Percentiles rank a stretch among this genome's conserved stretches.
phyloP scores from a whole-genome alignment of 306 rosid species.

The Abrus pulchellus region DNA sequence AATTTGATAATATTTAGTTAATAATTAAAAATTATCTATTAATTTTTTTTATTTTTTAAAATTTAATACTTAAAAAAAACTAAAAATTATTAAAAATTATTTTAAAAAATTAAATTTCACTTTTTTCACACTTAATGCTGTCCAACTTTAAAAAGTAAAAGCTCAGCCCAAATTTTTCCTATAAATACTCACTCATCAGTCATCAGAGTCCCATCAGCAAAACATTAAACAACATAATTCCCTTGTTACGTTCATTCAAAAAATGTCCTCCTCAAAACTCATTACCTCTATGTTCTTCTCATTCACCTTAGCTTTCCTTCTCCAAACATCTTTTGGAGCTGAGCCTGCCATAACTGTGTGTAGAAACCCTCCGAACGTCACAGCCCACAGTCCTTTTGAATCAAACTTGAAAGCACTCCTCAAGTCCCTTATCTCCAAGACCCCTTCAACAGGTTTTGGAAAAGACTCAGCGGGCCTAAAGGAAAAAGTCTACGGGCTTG shows the following conservation, averaged over 20 bases:
- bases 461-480: slow-evolving; percentile 34
- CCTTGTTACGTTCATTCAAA: no score
- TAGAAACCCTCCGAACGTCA: slow-evolving; percentile 55
- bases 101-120: no score
- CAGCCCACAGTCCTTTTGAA: slow-evolving; percentile 47
- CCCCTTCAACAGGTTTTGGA: slow-evolving; percentile 46
- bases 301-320: slow-evolving; percentile 37
- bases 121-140: no score
- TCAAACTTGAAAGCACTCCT: slow-evolving; percentile 31
- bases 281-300: slow-evolving; percentile 1
- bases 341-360: slow-evolving; percentile 56
- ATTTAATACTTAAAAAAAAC: no score
- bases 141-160: no score
- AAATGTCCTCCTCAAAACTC: slow-evolving; percentile 43
- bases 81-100: no score
- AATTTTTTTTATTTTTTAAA: no score
- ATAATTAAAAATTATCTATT: no score
- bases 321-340: slow-evolving; percentile 51
- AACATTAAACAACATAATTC: neutral
- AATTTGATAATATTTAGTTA: no score
- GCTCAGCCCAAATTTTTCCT: neutral
- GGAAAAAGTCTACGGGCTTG: slow-evolving; percentile 45
- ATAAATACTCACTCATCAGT: slow-evolving; percentile 29
- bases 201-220: slow-evolving; percentile 10
- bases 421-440: slow-evolving; percentile 20